Base-by-base conservation (phyloP, 257 asterid species). In the Nicotiana tabacum region DNA sequence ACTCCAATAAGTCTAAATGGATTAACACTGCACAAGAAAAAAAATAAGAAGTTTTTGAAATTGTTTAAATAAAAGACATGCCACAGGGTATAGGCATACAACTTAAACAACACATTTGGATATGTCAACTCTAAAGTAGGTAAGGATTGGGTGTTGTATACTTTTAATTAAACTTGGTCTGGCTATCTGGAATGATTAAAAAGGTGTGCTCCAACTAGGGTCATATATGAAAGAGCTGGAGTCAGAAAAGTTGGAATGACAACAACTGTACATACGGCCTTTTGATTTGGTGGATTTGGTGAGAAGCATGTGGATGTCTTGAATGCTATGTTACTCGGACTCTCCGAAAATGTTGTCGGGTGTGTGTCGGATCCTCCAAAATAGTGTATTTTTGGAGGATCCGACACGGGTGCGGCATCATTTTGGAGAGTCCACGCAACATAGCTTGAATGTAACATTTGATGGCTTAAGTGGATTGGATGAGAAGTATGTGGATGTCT, bases 1-100 rank as follows among this genome's bases (percentile, higher is more conserved):
- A 93, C 86, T 84, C 98, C 97, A 85, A 93, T 89, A 74, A 93
- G 97, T 88, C 98, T 84, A 91, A 93, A 92, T 21, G 98, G 97
- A 82, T 91, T 92, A 85, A 92, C 88, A 30, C 98, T 93, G 97
- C 88, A 88, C 60, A 78, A 18, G 85, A 66, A 74, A 77, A 89
- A 37, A 64, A 78, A 35, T 9, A 61, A 58, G 30, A 64, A 32
- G 48, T 8, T 8, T 43, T 37, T 62, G 46, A 43, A 80, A 80
- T 53, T 80, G 43, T 39, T 80, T 37, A 80, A 68, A 69, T 69
- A 69, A 15, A 69, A 37, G 57, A 56, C 33, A 18, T 18, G 43
- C 8, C 77, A 69, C 6, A 69, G 77, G 21, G 77, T 69, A n/a
- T 2, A 69, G 10, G 57, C n/a, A 69, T 39, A 69, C 57, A 69